Evolutionary conservation across 148 eudicot genomes (phyloP).

Genomic region (Dysphania ambrosioides): DNA sequence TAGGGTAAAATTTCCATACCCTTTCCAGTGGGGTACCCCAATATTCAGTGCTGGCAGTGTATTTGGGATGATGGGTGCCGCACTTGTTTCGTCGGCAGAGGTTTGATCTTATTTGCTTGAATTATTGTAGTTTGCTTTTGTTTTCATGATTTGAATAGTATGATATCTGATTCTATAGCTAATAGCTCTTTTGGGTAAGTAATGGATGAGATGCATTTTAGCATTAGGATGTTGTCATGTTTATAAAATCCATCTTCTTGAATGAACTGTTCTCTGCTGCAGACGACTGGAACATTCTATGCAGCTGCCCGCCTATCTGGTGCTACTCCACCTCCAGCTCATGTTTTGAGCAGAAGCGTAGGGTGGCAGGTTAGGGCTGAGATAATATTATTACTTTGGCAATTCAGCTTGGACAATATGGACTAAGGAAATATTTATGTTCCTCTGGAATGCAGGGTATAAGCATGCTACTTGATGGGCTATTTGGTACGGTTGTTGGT

Average conservation of each 20-base stretch:
- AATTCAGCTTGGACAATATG: neutral
- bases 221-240: neutral
- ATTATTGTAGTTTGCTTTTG: neutral
- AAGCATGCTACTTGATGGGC: conserved; percentile 78
- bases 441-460: conserved; percentile 54
- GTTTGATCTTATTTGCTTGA: conserved; percentile 28
- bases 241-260: neutral
- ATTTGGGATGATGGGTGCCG: conserved; percentile 98
- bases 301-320: conserved; percentile 90
- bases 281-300: conserved; percentile 88
- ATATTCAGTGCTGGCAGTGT: conserved; percentile 91
- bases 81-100: conserved; percentile 91
- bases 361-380: conserved; percentile 70
- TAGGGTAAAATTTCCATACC: conserved; percentile 86
- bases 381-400: conserved; percentile 4
- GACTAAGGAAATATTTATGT: neutral
- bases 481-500: conserved; percentile 85
- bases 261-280: conserved; percentile 25
- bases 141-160: neutral
- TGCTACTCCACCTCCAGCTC: conserved; percentile 87
- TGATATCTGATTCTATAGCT: neutral
- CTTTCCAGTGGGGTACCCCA: conserved; percentile 93
- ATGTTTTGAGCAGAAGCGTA: conserved; percentile 82
- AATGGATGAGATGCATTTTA: neutral
- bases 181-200: neutral